A percentile compares a stretch with the other conserved stretches of the same genome.
Evolutionary conservation across 2,329 filamentous ascomycete genomes (phyloP).

Genomic region (Aspergillus ustus): DNA sequence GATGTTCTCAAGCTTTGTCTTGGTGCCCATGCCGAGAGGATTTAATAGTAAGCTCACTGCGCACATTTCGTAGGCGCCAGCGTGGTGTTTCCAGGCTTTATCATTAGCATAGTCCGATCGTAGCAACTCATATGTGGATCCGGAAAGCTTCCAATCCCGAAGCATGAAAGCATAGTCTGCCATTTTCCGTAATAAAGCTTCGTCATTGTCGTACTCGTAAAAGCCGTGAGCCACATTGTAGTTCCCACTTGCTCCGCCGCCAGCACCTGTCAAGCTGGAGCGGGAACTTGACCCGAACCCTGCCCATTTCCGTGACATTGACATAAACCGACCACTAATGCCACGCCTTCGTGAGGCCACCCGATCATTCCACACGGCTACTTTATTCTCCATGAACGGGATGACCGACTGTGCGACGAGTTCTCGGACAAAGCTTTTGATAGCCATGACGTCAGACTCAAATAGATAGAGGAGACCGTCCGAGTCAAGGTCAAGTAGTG

Average conservation of each 20-base stretch:
- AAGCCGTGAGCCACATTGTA: slow-evolving; percentile 80
- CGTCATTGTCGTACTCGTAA: slow-evolving; percentile 81
- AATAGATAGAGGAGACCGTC: slow-evolving; percentile 76
- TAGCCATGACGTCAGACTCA: slow-evolving; percentile 86
- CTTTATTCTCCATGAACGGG: slow-evolving; percentile 92
- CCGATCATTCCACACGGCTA: slow-evolving; percentile 95
- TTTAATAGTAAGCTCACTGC: slow-evolving; percentile 81
- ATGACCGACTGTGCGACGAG: slow-evolving; percentile 94
- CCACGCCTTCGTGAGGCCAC: slow-evolving; percentile 88
- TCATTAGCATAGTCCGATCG: slow-evolving; percentile 89
- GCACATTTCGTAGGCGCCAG: slow-evolving; percentile 93
- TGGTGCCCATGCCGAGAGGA: slow-evolving; percentile 72
- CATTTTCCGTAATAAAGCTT: slow-evolving; percentile 89
- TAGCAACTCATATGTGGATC: slow-evolving; percentile 89
- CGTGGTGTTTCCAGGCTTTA: slow-evolving; percentile 96
- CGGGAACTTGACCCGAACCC: slow-evolving; percentile 74
- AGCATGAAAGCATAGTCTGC: slow-evolving; percentile 98
- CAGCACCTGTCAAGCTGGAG: slow-evolving; percentile 56
- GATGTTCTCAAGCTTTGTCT: slow-evolving; percentile 77
- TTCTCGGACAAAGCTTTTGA: slow-evolving; percentile 88
- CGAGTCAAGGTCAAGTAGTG: slow-evolving; percentile 65
- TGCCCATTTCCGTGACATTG: slow-evolving; percentile 86
- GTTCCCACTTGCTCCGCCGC: slow-evolving; percentile 57
- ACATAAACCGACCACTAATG: slow-evolving; percentile 91
- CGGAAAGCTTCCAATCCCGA: slow-evolving; percentile 89